phyloP scores from a whole-genome alignment of 257 asterid genomes.

The Nemophila menziesii region DNA sequence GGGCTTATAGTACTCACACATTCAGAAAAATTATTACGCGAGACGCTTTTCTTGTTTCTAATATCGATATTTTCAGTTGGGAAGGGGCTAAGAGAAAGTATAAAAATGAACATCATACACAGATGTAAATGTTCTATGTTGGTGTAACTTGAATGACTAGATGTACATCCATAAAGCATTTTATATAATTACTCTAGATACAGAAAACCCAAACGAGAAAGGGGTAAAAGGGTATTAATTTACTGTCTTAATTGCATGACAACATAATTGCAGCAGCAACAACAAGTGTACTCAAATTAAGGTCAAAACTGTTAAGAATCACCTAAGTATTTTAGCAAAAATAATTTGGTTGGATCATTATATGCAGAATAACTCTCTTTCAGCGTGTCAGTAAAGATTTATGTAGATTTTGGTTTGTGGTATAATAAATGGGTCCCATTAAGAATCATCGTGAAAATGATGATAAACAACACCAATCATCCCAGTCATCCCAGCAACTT shows the following conservation, averaged over 20 bases:
- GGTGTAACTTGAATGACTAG: neutral
- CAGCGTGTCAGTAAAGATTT: neutral
- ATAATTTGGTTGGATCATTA: neutral
- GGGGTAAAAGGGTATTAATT: neutral
- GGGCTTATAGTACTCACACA: too few species aligned
- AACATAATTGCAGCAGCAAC: neutral
- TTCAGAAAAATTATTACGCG: too few species aligned
- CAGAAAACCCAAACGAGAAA: neutral
- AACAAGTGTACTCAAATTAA: neutral
- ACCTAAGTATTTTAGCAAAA: neutral
- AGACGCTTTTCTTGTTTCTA: too few species aligned
- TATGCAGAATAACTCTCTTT: neutral
- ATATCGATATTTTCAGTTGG: too few species aligned
- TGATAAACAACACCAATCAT: conserved; percentile 44
- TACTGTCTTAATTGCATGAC: neutral
- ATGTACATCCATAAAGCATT: neutral
- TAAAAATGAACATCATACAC: too few species aligned
- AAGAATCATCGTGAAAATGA: conserved; percentile 31
- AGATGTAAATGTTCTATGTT: too few species aligned
- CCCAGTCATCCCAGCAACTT: conserved; percentile 62
- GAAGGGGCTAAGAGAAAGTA: too few species aligned
- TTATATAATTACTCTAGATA: neutral
- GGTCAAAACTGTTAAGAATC: neutral
- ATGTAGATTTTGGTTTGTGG: neutral
- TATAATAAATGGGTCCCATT: conserved; percentile 15